Percentiles rank a stretch among this genome's conserved stretches.
phyloP scores from a whole-genome alignment of 768 basidiomycete species.

The Crassisporium funariophilum region DNA sequence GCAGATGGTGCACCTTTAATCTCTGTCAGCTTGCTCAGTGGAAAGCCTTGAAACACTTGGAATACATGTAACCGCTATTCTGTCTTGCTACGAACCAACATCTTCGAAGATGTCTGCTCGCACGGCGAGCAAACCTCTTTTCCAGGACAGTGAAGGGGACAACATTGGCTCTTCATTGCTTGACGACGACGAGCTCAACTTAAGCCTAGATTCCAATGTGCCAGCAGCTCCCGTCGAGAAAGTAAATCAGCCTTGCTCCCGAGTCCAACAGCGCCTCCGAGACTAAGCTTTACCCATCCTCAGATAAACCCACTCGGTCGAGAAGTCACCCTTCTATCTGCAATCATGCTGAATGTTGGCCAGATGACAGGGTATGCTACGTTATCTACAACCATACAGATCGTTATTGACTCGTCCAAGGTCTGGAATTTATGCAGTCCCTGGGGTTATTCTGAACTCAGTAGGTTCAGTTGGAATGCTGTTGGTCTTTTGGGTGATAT shows the following conservation, averaged over 20 bases:
- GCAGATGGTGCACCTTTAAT: too few species aligned
- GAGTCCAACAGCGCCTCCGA: background rate
- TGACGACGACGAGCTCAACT: too few species aligned
- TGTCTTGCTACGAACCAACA: too few species aligned
- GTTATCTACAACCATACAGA: background rate
- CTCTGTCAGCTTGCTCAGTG: too few species aligned
- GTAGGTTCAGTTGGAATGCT: conserved; percentile 38
- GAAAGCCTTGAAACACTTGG: too few species aligned
- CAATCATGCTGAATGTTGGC: conserved; percentile 38
- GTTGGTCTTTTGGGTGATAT: conserved; percentile 32
- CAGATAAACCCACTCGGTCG: conserved; percentile 32
- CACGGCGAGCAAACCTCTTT: too few species aligned
- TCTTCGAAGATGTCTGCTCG: too few species aligned
- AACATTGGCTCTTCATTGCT: too few species aligned
- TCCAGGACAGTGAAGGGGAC: too few species aligned
- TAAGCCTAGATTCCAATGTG: conserved; percentile 1
- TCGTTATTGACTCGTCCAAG: conserved; percentile 14
- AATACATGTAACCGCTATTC: too few species aligned
- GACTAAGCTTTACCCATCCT: background rate
- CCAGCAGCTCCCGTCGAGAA: conserved; percentile 29
- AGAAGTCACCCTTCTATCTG: conserved; percentile 36
- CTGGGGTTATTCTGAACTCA: conserved; percentile 35
- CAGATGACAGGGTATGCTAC: conserved; percentile 33
- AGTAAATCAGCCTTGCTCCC: conserved; percentile 11
- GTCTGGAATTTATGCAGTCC: conserved; percentile 40